A percentile compares a stretch with the other conserved stretches of the same genome.
These are phyloP conservation scores for Haematococcus lacustris DNA, from an alignment of 139 green algal genomes.

Conservation along the genomic window DNA sequence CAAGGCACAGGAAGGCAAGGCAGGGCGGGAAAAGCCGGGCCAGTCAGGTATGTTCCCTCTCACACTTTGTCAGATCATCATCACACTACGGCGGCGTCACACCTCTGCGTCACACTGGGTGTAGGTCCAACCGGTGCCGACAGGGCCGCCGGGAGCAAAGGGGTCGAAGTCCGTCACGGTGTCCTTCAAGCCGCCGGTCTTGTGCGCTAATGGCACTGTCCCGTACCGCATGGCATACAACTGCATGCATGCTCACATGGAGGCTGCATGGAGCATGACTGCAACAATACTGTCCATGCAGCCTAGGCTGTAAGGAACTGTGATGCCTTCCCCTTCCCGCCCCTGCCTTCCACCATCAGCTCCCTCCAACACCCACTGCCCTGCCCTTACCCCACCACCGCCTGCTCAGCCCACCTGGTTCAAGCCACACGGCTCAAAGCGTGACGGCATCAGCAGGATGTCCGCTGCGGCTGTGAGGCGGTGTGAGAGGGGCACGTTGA, in stretches of 20 bases:
- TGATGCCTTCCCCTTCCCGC: neutral
- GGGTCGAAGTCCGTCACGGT: conserved; percentile 61
- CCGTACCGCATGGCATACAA: conserved; percentile 45
- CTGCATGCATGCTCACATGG: conserved; percentile 2
- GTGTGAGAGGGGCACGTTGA: conserved; percentile 81
- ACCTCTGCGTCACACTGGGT: conserved; percentile 37
- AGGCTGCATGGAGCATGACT: neutral
- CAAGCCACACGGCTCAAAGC: conserved; percentile 80
- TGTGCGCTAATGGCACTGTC: conserved; percentile 57
- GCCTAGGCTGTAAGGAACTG: neutral
- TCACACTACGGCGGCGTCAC: neutral
- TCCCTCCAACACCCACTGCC: neutral
- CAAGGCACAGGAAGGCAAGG: no score
- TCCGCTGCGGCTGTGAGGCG: conserved; percentile 57
- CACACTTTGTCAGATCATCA: neutral
- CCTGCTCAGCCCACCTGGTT: conserved; percentile 59
- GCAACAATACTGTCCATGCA: neutral
- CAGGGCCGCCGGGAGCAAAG: conserved; percentile 10
- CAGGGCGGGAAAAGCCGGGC: no score
- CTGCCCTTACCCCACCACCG: neutral
- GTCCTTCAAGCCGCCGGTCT: conserved; percentile 59
- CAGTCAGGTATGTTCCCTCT: neutral
- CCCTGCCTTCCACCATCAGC: neutral
- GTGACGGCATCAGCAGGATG: conserved; percentile 76
- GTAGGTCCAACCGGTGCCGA: conserved; percentile 66